phyloP scores from a whole-genome alignment of 139 green algal species.

The Chlorella sp. region DNA sequence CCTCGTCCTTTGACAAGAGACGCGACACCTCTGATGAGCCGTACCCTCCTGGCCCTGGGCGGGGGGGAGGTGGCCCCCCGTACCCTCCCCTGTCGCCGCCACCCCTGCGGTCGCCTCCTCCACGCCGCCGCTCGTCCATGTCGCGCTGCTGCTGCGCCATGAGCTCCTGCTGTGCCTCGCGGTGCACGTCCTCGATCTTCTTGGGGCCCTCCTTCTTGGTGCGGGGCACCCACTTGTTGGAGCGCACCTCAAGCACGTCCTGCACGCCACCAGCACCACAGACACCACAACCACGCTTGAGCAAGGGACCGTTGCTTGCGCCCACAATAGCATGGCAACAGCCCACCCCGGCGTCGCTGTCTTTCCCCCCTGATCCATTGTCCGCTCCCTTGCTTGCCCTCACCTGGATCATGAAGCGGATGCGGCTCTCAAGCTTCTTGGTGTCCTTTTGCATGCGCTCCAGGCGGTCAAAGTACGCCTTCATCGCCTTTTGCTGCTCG shows the following conservation, averaged over 20 bases:
- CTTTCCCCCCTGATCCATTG: too few relatives aligned
- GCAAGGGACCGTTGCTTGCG: too few relatives aligned
- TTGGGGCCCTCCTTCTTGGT: slow-evolving; percentile 86
- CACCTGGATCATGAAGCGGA: slow-evolving; percentile 76
- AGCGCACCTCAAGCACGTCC: slow-evolving; percentile 62
- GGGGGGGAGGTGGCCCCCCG: neutral
- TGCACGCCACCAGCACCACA: slow-evolving; percentile 19
- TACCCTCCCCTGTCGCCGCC: neutral
- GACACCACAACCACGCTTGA: too few relatives aligned
- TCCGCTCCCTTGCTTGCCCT: too few relatives aligned
- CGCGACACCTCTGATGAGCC: neutral
- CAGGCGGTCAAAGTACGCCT: slow-evolving; percentile 84
- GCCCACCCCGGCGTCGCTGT: too few relatives aligned
- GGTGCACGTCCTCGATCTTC: slow-evolving; percentile 64
- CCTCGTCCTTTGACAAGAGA: slow-evolving; percentile 13
- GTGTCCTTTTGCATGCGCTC: slow-evolving; percentile 41
- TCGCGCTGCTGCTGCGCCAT: slow-evolving; percentile 16
- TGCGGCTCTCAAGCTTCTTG: slow-evolving; percentile 60
- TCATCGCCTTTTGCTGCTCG: slow-evolving; percentile 49
- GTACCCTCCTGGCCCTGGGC: too few relatives aligned
- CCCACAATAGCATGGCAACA: too few relatives aligned
- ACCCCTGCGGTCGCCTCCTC: neutral
- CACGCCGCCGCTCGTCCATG: slow-evolving; percentile 11
- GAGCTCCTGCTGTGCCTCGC: slow-evolving; percentile 30
- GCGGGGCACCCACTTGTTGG: slow-evolving; percentile 57